A percentile compares a stretch with the other conserved stretches of the same genome.
Conservation (phyloP, 2,329 filamentous ascomycete species). For the Balansia obtecta region DNA sequence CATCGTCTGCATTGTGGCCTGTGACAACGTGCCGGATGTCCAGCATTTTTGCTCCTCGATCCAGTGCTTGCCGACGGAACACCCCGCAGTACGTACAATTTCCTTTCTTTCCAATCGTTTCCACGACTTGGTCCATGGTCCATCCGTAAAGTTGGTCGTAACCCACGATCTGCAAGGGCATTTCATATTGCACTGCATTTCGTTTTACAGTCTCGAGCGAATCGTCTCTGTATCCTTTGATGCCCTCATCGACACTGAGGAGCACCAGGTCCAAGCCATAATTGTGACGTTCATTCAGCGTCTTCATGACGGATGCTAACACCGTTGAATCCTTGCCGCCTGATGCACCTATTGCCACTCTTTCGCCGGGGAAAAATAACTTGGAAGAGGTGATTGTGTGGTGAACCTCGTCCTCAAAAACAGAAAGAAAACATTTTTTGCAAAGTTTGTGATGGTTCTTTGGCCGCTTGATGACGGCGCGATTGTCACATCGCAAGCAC, state of each 20-base stretch:
- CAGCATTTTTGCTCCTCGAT: constrained; percentile 78
- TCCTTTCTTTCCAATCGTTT: constrained; percentile 91
- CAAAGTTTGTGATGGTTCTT: constrained; percentile 94
- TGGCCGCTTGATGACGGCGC: constrained; percentile 82
- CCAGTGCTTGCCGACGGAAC: constrained; percentile 84
- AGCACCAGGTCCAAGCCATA: constrained; percentile 81
- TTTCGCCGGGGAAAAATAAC: constrained; percentile 77
- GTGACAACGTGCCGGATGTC: constrained; percentile 90
- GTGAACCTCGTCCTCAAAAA: constrained; percentile 90
- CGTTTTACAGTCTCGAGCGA: constrained; percentile 92
- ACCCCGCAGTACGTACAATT: constrained; percentile 99
- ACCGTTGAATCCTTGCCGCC: constrained; percentile 98
- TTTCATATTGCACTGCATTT: constrained; percentile 81
- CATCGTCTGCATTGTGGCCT: constrained; percentile 93
- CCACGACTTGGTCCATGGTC: constrained; percentile 99
- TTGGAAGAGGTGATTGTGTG: constrained; percentile 73
- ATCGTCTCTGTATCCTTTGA: constrained; percentile 93
- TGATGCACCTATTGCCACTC: constrained; percentile 86
- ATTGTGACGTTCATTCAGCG: constrained; percentile 76
- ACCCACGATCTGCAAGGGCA: constrained; percentile 83
- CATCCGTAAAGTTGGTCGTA: constrained; percentile 93
- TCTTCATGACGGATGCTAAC: constrained; percentile 86
- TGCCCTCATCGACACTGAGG: constrained; percentile 91
- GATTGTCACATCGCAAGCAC: constrained; percentile 64
- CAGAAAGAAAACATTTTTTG: constrained; percentile 69